phyloP scores from a whole-genome alignment of 2,329 filamentous ascomycete species.

The Penicillium rolfsii region DNA sequence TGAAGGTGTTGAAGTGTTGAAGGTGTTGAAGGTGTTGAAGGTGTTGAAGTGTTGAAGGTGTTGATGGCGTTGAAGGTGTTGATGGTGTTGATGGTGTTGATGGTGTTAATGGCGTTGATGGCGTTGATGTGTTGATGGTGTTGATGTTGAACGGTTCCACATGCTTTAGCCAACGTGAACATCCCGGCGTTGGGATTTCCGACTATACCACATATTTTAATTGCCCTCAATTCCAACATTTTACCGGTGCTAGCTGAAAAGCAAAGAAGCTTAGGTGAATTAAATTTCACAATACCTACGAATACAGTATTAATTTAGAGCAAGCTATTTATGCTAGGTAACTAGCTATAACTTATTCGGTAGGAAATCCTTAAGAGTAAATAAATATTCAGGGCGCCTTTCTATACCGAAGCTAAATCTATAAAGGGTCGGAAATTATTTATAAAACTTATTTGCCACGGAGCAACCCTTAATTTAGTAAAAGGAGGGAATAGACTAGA shows the following conservation, averaged over 20 bases:
- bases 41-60: neutral
- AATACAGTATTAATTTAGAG: neutral
- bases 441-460: constrained; percentile 3
- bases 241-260: neutral
- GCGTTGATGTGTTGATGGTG: neutral
- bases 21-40: neutral
- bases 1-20: neutral
- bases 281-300: constrained; percentile 4
- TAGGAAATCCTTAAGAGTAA: constrained; percentile 3
- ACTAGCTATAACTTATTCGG: constrained; percentile 4
- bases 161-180: constrained; percentile 1
- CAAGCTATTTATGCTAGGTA: constrained; percentile 5
- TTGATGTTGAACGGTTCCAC: constrained; percentile 4
- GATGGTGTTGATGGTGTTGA: neutral
- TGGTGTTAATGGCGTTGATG: neutral
- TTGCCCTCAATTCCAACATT: constrained; percentile 6
- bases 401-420: neutral
- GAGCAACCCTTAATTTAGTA: constrained; percentile 4
- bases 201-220: constrained; percentile 4
- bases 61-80: neutral
- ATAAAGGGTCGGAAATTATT: constrained; percentile 4
- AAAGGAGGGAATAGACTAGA: constrained; percentile 4
- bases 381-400: constrained; percentile 2
- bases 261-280: constrained; percentile 3
- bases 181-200: constrained; percentile 2